Evolutionary conservation across 768 basidiomycete species (phyloP), one percentile per base, ranked within the genome.

Genomic region (Naganishia vishniacii): DNA sequence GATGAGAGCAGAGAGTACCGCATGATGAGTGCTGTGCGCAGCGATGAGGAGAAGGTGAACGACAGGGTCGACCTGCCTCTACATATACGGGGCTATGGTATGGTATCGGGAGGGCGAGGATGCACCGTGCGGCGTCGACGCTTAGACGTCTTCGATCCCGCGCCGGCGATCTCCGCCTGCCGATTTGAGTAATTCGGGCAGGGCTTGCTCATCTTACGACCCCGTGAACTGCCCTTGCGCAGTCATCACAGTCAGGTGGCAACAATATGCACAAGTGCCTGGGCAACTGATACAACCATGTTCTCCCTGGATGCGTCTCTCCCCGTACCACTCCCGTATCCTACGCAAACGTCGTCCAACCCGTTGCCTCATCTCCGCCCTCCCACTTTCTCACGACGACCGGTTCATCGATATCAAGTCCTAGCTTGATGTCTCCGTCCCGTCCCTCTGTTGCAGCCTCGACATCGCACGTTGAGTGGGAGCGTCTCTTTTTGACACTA

Each of bases 311-410:
- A n/a, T 20, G 11, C 49, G 20, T 9, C 15, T 51, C 48, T 28
- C 26, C 26, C 25, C 25, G 16, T 32, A n/a, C 32, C 4, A 11
- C 23, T 53, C 20, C 20, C 11, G 15, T 56, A 37, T 37, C 25
- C 49, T 51, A 60, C 16, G 65, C 65, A 62, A 66, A 66, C 37
- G 65, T 66, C 40, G 49, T 66, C 65, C 65, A 66, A 0, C 65
- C 65, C 6, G 32, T 47, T 29, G 65, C 40, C 41, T 51, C 48
- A n/a, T 61, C 41, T 40, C 41, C 40, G 9, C 60, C 20, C n/a
- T 45, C 60, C 32, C 59, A 32, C 51, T 12, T 20, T 48, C 48
- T 12, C 23, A 34, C 64, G 2, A 42, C 51, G 15, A 44, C 41
- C 40, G 48, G 34, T 11, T 42, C 62, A 42, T 49, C 62, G 40